Percentiles rank a stretch among this genome's conserved stretches.
Conservation (phyloP, 768 basidiomycete species). For the Suillus subalutaceus region DNA sequence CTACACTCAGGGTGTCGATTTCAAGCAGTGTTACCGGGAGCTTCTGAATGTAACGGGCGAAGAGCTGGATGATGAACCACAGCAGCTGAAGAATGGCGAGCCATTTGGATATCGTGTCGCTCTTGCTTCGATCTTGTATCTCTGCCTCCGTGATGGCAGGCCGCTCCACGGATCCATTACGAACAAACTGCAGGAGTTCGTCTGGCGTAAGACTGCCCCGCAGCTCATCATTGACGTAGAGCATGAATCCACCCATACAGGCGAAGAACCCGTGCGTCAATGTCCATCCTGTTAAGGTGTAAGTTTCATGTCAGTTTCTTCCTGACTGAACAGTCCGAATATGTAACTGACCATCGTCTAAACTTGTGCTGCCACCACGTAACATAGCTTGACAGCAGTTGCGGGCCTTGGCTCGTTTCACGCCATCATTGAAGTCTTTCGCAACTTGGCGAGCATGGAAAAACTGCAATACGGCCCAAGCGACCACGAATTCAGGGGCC, state of each 20-base stretch:
- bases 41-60: neutral
- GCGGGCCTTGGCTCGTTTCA: no score
- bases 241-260: neutral
- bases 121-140: neutral
- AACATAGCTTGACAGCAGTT: no score
- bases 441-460: rapidly evolving
- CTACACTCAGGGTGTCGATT: neutral
- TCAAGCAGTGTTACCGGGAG: slow-evolving; percentile 4
- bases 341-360: neutral
- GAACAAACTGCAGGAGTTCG: neutral
- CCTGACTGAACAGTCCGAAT: neutral
- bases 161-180: neutral
- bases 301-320: neutral
- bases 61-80: neutral
- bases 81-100: neutral
- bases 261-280: neutral
- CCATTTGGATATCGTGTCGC: neutral
- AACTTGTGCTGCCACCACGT: neutral
- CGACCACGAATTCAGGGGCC: neutral
- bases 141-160: neutral
- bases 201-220: neutral
- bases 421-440: neutral
- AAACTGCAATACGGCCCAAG: neutral
- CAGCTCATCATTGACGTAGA: neutral
- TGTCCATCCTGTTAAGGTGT: neutral